Conservation (phyloP, 306 rosid genomes). For the Cyamopsis tetragonoloba region DNA sequence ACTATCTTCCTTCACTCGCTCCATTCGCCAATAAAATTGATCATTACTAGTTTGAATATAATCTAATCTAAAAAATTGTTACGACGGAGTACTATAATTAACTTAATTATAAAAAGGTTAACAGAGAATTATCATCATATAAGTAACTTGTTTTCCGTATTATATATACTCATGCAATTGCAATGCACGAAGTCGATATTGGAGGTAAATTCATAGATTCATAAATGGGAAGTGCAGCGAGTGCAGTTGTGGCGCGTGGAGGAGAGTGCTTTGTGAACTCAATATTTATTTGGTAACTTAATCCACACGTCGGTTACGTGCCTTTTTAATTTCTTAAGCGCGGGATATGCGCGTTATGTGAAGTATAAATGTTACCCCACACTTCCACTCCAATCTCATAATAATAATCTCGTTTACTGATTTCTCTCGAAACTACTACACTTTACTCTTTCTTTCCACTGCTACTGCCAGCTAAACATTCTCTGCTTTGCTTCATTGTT, state of each 20-base stretch:
- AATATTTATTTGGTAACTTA: background rate
- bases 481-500: no score
- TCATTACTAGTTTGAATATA: no score
- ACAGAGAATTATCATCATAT: no score
- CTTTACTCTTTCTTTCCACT: background rate
- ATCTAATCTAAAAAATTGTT: no score
- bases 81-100: no score
- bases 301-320: conserved; percentile 17
- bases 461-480: background rate
- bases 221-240: background rate
- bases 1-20: background rate
- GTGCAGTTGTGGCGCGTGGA: conserved; percentile 17
- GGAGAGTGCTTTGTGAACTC: background rate
- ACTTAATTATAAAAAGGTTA: no score
- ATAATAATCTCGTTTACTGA: background rate
- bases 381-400: background rate
- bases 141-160: no score
- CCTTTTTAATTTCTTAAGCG: conserved; percentile 8
- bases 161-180: no score
- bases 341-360: conserved; percentile 34
- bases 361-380: conserved; percentile 32
- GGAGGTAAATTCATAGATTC: background rate
- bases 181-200: background rate
- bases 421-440: background rate
- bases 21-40: no score